Evolutionary conservation across 176 grass and related monocot species (phyloP).

Genomic region (Carex scoparia): DNA sequence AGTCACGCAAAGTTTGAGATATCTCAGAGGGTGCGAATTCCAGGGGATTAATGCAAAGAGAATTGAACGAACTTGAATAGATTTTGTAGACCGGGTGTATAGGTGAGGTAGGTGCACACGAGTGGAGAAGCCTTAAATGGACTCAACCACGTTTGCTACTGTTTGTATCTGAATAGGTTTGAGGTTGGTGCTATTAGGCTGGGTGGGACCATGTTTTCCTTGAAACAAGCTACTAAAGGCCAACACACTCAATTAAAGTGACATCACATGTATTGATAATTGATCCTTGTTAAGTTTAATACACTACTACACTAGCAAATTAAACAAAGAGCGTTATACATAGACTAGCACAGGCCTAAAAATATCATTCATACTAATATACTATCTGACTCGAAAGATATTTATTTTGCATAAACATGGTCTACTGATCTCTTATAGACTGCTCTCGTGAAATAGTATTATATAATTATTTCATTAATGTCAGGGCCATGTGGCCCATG

Average conservation of each 20-base stretch:
- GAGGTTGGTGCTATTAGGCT: background rate
- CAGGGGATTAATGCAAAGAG: background rate
- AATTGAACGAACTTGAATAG: background rate
- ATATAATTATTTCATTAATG: background rate
- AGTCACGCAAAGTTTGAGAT: too few relatives aligned
- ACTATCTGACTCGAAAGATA: background rate
- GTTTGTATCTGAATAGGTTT: background rate
- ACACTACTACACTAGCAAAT: background rate
- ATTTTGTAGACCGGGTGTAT: background rate
- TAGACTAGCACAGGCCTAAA: conserved; percentile 10
- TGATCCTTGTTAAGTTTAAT: background rate
- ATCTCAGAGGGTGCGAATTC: too few relatives aligned
- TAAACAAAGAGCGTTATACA: background rate
- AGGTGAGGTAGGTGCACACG: background rate
- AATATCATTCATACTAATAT: background rate
- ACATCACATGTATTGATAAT: background rate
- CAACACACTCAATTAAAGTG: background rate
- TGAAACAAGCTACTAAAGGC: background rate
- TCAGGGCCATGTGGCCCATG: background rate
- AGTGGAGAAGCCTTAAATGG: background rate
- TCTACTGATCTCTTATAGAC: background rate
- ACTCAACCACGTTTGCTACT: background rate
- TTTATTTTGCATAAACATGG: background rate
- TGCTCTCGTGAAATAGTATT: background rate
- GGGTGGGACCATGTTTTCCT: conserved; percentile 10